Evolutionary conservation across 139 green algal genomes (phyloP).

Genomic region (Eudorina sp.): DNA sequence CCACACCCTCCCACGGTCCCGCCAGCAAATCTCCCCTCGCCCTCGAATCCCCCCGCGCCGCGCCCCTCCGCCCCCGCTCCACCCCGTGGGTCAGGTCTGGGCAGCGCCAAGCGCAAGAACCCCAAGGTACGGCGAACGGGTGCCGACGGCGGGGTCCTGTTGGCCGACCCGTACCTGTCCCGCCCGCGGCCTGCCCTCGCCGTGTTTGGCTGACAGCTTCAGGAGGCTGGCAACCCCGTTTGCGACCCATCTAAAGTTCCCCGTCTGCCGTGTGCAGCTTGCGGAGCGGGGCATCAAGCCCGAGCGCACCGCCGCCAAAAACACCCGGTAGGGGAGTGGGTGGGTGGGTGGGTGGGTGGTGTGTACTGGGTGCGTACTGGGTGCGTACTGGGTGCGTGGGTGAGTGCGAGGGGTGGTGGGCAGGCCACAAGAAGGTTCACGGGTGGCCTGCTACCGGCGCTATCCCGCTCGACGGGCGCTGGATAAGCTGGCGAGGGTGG

Average conservation of each 20-base stretch:
- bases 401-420: too few species aligned
- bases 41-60: neutral
- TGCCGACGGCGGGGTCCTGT: too few species aligned
- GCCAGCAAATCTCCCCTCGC: too few species aligned
- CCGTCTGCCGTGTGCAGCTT: neutral
- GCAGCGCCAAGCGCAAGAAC: slow-evolving; percentile 65
- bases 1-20: too few species aligned
- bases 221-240: too few species aligned
- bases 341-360: neutral
- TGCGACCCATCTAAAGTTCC: too few species aligned
- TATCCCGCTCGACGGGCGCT: too few species aligned
- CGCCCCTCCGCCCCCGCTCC: neutral
- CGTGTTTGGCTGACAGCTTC: too few species aligned
- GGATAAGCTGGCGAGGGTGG: too few species aligned
- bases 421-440: too few species aligned
- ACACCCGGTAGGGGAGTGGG: slow-evolving; percentile 43
- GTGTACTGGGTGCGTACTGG: neutral
- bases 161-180: neutral
- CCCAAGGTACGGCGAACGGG: slow-evolving; percentile 50
- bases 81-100: slow-evolving; percentile 50
- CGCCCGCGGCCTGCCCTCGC: too few species aligned
- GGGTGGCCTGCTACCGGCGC: too few species aligned
- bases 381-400: neutral
- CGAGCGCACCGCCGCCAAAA: slow-evolving; percentile 59
- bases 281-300: slow-evolving; percentile 61